Evolutionary conservation across 2,329 filamentous ascomycete species (phyloP), one percentile per base, ranked within the genome.

Genomic region (Blastomyces silverae): DNA sequence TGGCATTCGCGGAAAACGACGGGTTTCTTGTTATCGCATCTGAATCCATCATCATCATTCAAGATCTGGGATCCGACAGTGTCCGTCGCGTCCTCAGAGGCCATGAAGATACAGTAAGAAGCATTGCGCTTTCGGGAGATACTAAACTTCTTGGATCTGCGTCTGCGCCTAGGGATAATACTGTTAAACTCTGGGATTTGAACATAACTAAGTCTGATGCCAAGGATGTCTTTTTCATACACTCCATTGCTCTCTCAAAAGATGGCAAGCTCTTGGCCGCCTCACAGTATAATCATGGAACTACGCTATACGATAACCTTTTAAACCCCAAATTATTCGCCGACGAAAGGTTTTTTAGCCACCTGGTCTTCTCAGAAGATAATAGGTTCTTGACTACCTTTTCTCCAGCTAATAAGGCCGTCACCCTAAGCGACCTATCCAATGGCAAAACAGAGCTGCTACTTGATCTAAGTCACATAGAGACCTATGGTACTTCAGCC

Each of bases 111-210:
- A 31, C 20, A 15, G 2, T 57, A 31, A 39, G 31, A 39, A 34
- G 55, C 31, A 20, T 39, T 42, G 55, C 55, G 20, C 31, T 58
- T 22, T 58, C 55, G n/a, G n/a, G 55, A 11, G 55, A 58, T 58
- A 37, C 34, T 6, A 58, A 42, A 42, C 55, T 58, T 42, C 28
- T 58, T 15, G 55, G 28, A 39, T 39, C 28, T 8, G 28, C 34
- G n/a, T 22, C 55, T 8, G 28, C 34, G n/a, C 13, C 55, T n/a
- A 11, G 1, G 20, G 34, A 22, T 22, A 13, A 4, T 39, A 58
- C 28, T 2, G 28, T 58, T 39, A 39, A 4, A n/a, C 31, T 58
- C 2, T 58, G 55, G 55, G 34, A 58, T 22, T 39, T 58, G 34
- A 10, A 58, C 17, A 53, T 53, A 17, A 31, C 50, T 11, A 15